phyloP scores from a whole-genome alignment of 2,329 filamentous ascomycete genomes.

The Pseudovirgaria hyperparasitica region DNA sequence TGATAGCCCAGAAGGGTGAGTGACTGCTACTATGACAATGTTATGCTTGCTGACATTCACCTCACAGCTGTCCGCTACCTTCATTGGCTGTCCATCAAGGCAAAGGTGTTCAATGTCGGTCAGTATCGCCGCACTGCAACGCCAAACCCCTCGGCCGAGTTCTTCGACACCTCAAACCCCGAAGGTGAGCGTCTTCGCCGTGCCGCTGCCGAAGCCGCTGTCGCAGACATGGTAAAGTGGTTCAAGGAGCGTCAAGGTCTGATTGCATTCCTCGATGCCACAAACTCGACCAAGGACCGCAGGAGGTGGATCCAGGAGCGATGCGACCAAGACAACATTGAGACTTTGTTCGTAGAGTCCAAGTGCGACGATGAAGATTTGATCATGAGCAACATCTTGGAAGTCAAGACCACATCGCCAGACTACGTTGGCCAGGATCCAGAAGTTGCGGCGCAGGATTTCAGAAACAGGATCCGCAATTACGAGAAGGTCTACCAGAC shows the following conservation, averaged over 20 bases:
- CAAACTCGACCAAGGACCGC: slow-evolving; percentile 84
- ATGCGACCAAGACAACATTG: slow-evolving; percentile 63
- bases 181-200: slow-evolving; percentile 83
- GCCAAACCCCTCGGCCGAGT: slow-evolving; percentile 81
- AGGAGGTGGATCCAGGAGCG: slow-evolving; percentile 82
- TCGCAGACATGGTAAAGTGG: slow-evolving; percentile 90
- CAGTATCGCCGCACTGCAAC: slow-evolving; percentile 84
- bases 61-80: slow-evolving; percentile 56
- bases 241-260: slow-evolving; percentile 65
- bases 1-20: slow-evolving; percentile 92
- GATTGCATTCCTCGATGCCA: slow-evolving; percentile 90
- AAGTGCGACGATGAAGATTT: slow-evolving; percentile 92
- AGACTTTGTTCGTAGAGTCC: slow-evolving; percentile 91
- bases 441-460: slow-evolving; percentile 79
- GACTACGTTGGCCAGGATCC: slow-evolving; percentile 93
- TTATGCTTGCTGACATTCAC: slow-evolving; percentile 6
- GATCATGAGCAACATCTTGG: slow-evolving; percentile 96
- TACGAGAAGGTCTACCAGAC: slow-evolving; percentile 97
- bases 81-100: slow-evolving; percentile 88
- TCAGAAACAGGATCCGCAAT: slow-evolving; percentile 86
- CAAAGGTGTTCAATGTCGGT: slow-evolving; percentile 94
- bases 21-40: slow-evolving; percentile 4
- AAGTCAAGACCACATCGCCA: slow-evolving; percentile 92
- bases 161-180: slow-evolving; percentile 83
- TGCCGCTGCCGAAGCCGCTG: slow-evolving; percentile 81